These are phyloP conservation scores for Corchorus capsularis DNA, from an alignment of 345 rosid genomes.

Conservation along the genomic window DNA sequence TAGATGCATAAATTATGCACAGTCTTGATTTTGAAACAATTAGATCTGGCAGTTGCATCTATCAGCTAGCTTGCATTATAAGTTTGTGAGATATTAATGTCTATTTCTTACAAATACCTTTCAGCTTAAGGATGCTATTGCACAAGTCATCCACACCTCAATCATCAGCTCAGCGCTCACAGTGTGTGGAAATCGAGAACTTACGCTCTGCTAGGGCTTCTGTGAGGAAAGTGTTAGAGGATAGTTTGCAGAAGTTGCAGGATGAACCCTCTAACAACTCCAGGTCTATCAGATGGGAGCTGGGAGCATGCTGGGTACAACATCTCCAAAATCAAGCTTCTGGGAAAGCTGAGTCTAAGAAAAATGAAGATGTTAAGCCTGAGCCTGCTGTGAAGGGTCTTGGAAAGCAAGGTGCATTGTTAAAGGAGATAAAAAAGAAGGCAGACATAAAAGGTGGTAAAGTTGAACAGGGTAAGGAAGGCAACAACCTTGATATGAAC, in stretches of 20 bases:
- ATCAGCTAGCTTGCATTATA: not conserved
- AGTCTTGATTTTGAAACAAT: not conserved
- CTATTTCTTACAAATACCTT: slow-evolving; percentile 23
- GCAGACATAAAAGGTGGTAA: slow-evolving; percentile 64
- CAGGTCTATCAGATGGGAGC: slow-evolving; percentile 87
- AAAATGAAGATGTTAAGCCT: slow-evolving; percentile 69
- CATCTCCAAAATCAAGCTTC: slow-evolving; percentile 92
- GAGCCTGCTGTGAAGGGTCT: slow-evolving; percentile 94
- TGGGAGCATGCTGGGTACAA: slow-evolving; percentile 96
- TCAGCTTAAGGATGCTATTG: slow-evolving; percentile 88
- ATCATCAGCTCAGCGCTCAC: slow-evolving; percentile 58
- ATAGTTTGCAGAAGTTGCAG: slow-evolving; percentile 74
- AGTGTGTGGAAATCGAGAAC: slow-evolving; percentile 62
- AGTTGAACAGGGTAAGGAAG: slow-evolving; percentile 60
- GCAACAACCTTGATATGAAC: slow-evolving; percentile 38
- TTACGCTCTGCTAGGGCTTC: slow-evolving; percentile 53
- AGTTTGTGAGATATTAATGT: slow-evolving; percentile 20
- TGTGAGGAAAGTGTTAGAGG: slow-evolving; percentile 71
- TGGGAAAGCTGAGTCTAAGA: slow-evolving; percentile 71
- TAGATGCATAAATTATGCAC: slow-evolving; percentile 2
- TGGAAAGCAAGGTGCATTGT: slow-evolving; percentile 91
- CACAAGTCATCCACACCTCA: slow-evolving; percentile 66
- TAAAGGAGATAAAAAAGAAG: slow-evolving; percentile 88
- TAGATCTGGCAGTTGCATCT: not conserved
- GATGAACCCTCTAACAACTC: slow-evolving; percentile 49